Percentiles rank a stretch among this genome's conserved stretches.
Conservation (phyloP, 306 rosid species). For the Ochetophila trinervis region DNA sequence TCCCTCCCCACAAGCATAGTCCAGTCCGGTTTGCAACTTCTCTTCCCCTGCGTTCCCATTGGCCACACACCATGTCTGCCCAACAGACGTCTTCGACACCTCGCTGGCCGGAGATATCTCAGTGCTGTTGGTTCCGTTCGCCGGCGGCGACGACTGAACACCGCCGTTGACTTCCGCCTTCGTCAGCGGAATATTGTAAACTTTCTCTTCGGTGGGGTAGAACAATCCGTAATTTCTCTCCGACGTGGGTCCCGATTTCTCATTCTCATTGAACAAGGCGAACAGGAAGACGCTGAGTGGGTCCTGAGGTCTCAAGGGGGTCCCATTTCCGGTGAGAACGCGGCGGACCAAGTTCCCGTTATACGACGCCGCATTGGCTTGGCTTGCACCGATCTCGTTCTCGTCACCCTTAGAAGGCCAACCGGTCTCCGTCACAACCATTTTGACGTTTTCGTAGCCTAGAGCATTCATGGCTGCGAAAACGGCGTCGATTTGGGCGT, state of each 20-base stretch:
- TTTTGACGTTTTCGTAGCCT: conserved; percentile 47
- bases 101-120: conserved; percentile 23
- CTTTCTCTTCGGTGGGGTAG: conserved; percentile 55
- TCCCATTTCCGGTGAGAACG: conserved; percentile 54
- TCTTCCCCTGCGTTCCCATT: conserved; percentile 31
- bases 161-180: conserved; percentile 1
- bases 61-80: conserved; percentile 83
- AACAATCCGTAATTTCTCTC: conserved; percentile 81
- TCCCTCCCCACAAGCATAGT: conserved; percentile 82
- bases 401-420: conserved; percentile 83
- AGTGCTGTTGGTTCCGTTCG: conserved; percentile 33
- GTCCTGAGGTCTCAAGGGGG: conserved; percentile 50
- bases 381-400: conserved; percentile 55
- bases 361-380: conserved; percentile 70
- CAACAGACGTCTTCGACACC: conserved; percentile 5
- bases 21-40: conserved; percentile 53
- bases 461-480: conserved; percentile 69
- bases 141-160: not conserved
- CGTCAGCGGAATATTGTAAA: conserved; percentile 53
- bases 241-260: conserved; percentile 72
- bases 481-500: conserved; percentile 87
- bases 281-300: conserved; percentile 52
- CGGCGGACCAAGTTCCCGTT: conserved; percentile 65
- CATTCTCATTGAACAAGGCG: conserved; percentile 74
- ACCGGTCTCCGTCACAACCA: conserved; percentile 65